Evolutionary conservation across 2,329 filamentous ascomycete genomes (phyloP).

Genomic region (Biscogniauxia mediterranea): DNA sequence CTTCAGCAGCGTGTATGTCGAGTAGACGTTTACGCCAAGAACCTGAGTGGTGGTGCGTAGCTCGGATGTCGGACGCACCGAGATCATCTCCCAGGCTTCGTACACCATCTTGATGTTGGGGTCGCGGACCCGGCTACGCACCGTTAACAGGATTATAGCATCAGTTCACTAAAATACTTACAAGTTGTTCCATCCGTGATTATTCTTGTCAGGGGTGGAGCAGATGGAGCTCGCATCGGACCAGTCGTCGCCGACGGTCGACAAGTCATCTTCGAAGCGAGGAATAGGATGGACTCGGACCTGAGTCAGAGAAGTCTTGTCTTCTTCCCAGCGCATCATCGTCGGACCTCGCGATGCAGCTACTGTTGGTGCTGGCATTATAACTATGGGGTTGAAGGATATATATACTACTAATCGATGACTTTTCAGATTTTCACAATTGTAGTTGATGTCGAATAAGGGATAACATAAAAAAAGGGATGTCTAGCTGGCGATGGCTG

Average conservation of each 20-base stretch:
- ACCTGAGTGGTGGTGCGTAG: constrained; percentile 8
- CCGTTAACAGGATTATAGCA: not conserved
- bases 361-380: not conserved
- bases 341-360: not conserved
- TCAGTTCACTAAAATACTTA: not conserved
- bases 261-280: not conserved
- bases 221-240: not conserved
- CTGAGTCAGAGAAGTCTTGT: not conserved
- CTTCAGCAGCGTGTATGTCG: constrained; percentile 6
- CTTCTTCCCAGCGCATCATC: not conserved
- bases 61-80: constrained; percentile 14
- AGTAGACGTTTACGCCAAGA: constrained; percentile 10
- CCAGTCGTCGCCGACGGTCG: not conserved
- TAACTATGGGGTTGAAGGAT: not conserved
- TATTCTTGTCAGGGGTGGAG: not conserved
- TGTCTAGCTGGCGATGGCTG: too few relatives aligned
- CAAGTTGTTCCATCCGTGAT: not conserved
- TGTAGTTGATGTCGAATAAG: too few relatives aligned
- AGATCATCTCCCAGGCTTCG: constrained; percentile 14
- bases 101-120: constrained; percentile 1
- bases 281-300: not conserved
- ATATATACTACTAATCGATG: too few relatives aligned
- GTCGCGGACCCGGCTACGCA: constrained; percentile 1
- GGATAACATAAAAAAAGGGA: too few relatives aligned
- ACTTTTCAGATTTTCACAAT: too few relatives aligned